Evolutionary conservation across 306 rosid species (phyloP).

Genomic region (Quercus robur): DNA sequence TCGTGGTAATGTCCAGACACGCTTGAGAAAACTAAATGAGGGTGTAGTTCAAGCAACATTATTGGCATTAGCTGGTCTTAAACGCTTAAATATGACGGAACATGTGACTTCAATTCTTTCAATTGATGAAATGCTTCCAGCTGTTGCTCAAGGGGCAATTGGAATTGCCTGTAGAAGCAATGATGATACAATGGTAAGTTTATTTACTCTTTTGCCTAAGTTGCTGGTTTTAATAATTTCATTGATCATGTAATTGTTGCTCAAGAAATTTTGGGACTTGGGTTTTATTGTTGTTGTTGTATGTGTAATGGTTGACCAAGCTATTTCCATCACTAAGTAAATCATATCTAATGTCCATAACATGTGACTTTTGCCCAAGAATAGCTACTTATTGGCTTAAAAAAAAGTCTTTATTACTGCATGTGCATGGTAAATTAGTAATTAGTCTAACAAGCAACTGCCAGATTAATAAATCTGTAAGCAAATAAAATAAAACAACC

Average conservation of each 20-base stretch:
- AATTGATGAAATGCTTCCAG: constrained; percentile 65
- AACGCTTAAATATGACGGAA: constrained; percentile 67
- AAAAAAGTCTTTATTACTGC: not conserved
- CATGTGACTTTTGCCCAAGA: not conserved
- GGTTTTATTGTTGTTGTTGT: too few species aligned
- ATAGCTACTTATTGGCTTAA: not conserved
- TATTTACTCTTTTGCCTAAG: not conserved
- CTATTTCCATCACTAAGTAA: not conserved
- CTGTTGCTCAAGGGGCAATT: constrained; percentile 72
- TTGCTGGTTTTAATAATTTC: not conserved
- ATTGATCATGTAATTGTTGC: not conserved
- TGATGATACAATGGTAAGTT: constrained; percentile 71
- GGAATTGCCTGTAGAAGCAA: constrained; percentile 60
- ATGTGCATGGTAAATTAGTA: not conserved
- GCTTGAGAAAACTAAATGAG: constrained; percentile 75
- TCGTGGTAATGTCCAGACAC: constrained; percentile 95
- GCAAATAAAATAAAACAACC: not conserved
- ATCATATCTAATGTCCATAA: not conserved
- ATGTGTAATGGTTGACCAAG: not conserved
- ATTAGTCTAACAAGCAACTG: not conserved
- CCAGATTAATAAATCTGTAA: not conserved
- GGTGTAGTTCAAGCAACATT: constrained; percentile 96
- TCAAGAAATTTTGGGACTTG: not conserved
- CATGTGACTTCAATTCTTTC: constrained; percentile 48
- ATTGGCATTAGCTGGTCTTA: constrained; percentile 91